Conservation (phyloP, 2,329 filamentous ascomycete genomes). For the Samsoniella hepiali region DNA sequence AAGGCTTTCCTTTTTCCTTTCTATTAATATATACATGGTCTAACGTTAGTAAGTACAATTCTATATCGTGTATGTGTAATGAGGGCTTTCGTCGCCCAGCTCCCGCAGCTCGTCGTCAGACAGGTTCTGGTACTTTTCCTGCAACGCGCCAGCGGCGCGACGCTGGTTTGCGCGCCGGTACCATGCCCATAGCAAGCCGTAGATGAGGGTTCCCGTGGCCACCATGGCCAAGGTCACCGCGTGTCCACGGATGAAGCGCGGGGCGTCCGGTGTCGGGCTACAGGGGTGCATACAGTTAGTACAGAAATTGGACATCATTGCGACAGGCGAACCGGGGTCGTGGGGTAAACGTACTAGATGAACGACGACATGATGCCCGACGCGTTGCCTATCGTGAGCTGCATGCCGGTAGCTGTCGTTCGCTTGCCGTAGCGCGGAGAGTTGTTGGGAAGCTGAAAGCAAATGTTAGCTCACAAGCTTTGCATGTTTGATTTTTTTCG, state of each 20-base stretch:
- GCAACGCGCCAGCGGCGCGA: conserved; percentile 38
- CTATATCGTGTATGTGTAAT: conserved; percentile 44
- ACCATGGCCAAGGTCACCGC: conserved; percentile 59
- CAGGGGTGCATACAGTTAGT: background rate
- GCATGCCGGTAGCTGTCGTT: conserved; percentile 67
- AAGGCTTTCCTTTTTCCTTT: background rate
- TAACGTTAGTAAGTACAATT: background rate
- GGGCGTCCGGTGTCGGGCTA: conserved; percentile 46
- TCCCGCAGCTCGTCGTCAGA: conserved; percentile 47
- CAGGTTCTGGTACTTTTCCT: conserved; percentile 38
- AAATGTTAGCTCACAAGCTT: background rate
- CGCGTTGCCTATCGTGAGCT: conserved; percentile 67
- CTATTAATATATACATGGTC: background rate
- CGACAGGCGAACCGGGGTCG: too few relatives aligned
- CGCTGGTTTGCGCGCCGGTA: conserved; percentile 46
- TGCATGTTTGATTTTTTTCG: too few relatives aligned
- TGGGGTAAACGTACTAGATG: conserved; percentile 43
- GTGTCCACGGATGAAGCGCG: conserved; percentile 60
- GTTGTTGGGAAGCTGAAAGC: conserved; percentile 55
- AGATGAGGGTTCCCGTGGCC: conserved; percentile 50
- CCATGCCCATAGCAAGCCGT: conserved; percentile 53
- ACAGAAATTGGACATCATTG: background rate
- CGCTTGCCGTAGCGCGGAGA: conserved; percentile 73
- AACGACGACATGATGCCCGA: conserved; percentile 73
- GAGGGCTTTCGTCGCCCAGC: conserved; percentile 51